These are phyloP conservation scores for Immersiella caudata DNA, from an alignment of 495 filamentous ascomycete genomes.

Conservation along the genomic window DNA sequence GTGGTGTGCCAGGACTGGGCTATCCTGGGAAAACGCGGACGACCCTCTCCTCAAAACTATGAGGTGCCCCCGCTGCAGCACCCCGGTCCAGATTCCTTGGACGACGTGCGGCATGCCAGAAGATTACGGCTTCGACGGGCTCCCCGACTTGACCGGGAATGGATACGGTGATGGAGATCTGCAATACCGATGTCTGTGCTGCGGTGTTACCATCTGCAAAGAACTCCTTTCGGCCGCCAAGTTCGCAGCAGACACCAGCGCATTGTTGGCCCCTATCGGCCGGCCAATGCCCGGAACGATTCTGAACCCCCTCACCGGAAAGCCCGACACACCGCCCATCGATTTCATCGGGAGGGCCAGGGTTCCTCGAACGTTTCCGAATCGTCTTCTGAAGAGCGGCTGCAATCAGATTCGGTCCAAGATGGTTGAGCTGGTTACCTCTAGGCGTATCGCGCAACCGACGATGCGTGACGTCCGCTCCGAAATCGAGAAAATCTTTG, in stretches of 20 bases:
- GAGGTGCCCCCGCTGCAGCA: constrained; percentile 60
- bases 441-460: constrained; percentile 24
- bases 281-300: constrained; percentile 70
- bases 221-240: constrained; percentile 58
- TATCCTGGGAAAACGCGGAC: constrained; percentile 61
- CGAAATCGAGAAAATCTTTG: constrained; percentile 49
- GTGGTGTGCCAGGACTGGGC: constrained; percentile 57
- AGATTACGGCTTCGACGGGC: constrained; percentile 21
- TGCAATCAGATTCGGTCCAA: constrained; percentile 35
- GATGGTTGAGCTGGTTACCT: constrained; percentile 40
- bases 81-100: constrained; percentile 57
- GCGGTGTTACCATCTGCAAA: constrained; percentile 54
- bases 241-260: constrained; percentile 57
- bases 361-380: constrained; percentile 59
- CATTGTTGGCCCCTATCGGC: constrained; percentile 40
- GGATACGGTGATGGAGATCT: constrained; percentile 73
- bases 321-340: constrained; percentile 27
- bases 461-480: constrained; percentile 49
- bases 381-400: constrained; percentile 55
- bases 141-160: constrained; percentile 37
- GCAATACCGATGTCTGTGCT: constrained; percentile 44
- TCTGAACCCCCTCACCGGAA: constrained; percentile 44
- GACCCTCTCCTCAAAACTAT: constrained; percentile 54
- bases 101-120: constrained; percentile 55
- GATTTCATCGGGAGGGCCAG: not conserved